Base-by-base conservation (phyloP, 192 early-diverging fungal species). In the Coemansia sp. region DNA sequence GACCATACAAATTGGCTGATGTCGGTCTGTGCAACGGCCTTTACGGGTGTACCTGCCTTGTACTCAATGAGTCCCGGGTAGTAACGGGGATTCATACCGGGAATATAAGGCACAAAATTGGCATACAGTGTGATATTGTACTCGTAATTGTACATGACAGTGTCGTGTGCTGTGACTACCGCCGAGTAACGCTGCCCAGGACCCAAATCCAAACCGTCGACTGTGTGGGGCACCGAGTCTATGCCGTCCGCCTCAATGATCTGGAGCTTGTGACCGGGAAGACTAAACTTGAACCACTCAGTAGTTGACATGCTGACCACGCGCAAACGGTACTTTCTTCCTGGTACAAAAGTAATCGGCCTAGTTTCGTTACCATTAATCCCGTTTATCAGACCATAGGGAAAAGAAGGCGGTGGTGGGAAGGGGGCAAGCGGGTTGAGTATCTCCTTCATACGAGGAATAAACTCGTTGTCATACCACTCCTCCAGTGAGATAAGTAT, bases 201-300 rank as follows among this genome's bases (percentile, higher is more conserved):
- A 13, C 40, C 40, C 10, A 41, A 13, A 13, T 41, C 40, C 40
- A 41, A 41, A 5, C 40, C 40, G 15, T 41, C 40, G 40, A 41
- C 40, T 41, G 40, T 72, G 27, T 64, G 70, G 12, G 85, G 86
- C 41, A 86, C 59, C 2, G 81, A 74, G 50, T 87, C 73, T 49
- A 82, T 80, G 44, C 91, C 91, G 43, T 93, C 91, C 29, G 84
- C 83, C 75, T 95, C 93, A 62, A 95, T 90, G 20, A 95, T 78
- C 44, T 78, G 73, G 64, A 95, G 71, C 13, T 83, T 75, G 78
- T 93, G 91, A n/a, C 87, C 88, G 62, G 90, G 90, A 53, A 93
- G 88, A 49, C 77, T 83, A 59, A 95, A 83, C 64, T 83, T 74
- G 83, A 87, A 95, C 64, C 83, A 87, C 45, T 85, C 79, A 59